These are phyloP conservation scores for Didymella sp. DNA, from an alignment of 2,329 filamentous ascomycete genomes.

Conservation along the genomic window DNA sequence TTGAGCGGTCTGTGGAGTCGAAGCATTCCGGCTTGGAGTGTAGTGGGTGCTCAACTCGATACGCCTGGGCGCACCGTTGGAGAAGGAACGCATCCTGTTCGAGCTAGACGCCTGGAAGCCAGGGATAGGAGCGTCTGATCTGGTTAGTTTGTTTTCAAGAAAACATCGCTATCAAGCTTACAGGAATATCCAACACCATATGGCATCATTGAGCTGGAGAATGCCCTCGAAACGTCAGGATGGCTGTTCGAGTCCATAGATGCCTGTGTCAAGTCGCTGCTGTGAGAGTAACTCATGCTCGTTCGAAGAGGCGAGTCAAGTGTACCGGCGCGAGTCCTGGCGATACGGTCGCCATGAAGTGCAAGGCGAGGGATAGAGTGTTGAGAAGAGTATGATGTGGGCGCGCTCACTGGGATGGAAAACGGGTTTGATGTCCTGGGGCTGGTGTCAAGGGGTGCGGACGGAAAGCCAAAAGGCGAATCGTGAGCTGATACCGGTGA, in stretches of 20 bases:
- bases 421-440: slow-evolving; percentile 51
- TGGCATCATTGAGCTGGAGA: slow-evolving; percentile 47
- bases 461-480: slow-evolving; percentile 51
- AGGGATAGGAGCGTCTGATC: slow-evolving; percentile 48
- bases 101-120: slow-evolving; percentile 50
- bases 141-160: slow-evolving; percentile 22
- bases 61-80: slow-evolving; percentile 47
- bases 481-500: slow-evolving; percentile 55
- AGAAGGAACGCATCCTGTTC: slow-evolving; percentile 51
- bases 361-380: slow-evolving; percentile 53
- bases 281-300: slow-evolving; percentile 54
- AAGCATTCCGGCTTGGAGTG: slow-evolving; percentile 41
- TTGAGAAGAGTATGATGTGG: slow-evolving; percentile 47
- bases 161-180: slow-evolving; percentile 23
- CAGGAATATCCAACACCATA: slow-evolving; percentile 51
- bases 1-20: slow-evolving; percentile 51
- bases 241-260: slow-evolving; percentile 35
- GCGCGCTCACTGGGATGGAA: slow-evolving; percentile 43
- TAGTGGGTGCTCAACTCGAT: slow-evolving; percentile 53
- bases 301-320: slow-evolving; percentile 55
- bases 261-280: slow-evolving; percentile 35
- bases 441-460: slow-evolving; percentile 45
- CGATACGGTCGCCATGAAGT: slow-evolving; percentile 53
- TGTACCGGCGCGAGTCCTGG: slow-evolving; percentile 52
- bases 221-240: slow-evolving; percentile 35